Evolutionary conservation across 75 land plant species (phyloP), one percentile per base, ranked within the genome.

Genomic region (Azolla pinnata): DNA sequence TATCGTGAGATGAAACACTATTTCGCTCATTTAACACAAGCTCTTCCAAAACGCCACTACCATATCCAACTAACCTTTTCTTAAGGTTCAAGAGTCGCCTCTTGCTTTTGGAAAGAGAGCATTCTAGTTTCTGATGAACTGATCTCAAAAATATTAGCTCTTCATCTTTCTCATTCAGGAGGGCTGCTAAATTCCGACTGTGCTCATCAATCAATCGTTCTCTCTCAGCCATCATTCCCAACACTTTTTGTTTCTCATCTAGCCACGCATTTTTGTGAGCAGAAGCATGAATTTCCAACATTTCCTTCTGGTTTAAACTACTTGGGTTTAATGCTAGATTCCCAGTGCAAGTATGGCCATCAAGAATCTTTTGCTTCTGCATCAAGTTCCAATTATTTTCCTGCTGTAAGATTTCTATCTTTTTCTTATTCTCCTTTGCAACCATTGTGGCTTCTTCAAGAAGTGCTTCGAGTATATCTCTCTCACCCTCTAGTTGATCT

Each of bases 381-480:
- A 63, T 57, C 31, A 70, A 45, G 33, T 47, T 42, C 35, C 31
- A 31, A 29, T 62, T 60, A 29, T 66, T 61, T 45, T 70, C 72
- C 19, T 48, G 24, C 72, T 66, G 63, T 59, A 63, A 55, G 9
- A 34, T 66, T 32, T 70, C 72, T 18, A 63, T 63, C 57, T 70
- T 55, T 33, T 27, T 45, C 44, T 70, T 60, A 29, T 64, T 52
- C 29, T 69, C 71, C 26, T 60, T 53, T 38, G 65, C 33, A 28
- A 56, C 40, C 59, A 32, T 55, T 49, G 63, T n/a, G n/a, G 31
- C 44, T 66, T 54, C 24, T 5, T 70, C 63, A 9, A 70, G 72
- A 49, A 62, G 62, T 40, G 54, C 72, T 34, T 70, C 66, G 14
- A 68, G 53, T 20, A 46, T 70, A 31, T 70, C 72, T 57, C 72